Base-by-base conservation (phyloP, 2,329 filamentous ascomycete species). In the Stachybotrys chlorohalonatus region DNA sequence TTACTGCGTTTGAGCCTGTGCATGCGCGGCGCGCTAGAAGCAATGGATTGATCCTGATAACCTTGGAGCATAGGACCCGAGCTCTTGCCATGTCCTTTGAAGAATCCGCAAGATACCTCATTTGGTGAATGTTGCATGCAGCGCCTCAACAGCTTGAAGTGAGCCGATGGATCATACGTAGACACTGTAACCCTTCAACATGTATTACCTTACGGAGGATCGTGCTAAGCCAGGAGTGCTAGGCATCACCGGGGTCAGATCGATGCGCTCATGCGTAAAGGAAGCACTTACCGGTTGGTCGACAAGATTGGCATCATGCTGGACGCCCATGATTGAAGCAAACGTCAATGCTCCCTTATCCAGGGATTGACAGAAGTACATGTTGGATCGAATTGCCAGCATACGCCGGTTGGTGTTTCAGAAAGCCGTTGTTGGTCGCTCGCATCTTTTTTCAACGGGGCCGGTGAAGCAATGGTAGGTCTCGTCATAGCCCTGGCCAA, bases 201-300 rank as follows among this genome's bases (percentile, higher is more conserved):
- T 11, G 36, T 7, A 39, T 7, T 7, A 39, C 36, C 11, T 39
- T 39, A n/a, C n/a, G n/a, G 5, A 70, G 60, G 42, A 69, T 63
- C 0, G 64, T 66, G 31, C 65, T 66, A 11, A 89, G 72, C 86
- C 85, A 89, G 45, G 76, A 78, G 65, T 83, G 89, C 71, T 87
- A 64, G n/a, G n/a, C 5, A 7, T 39, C 36, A 39, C 36, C 11
- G 7, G 11, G 36, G 36, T 39, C 36, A 39, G 36, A 17, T 11
- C n/a, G 7, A 17, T 24, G n/a, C 8, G 47, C 7, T 11, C 6
- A 49, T 11, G 6, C 11, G 11, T 31, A 16, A 24, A 11, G 17
- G 47, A 24, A 6, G 16, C 5, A 49, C 47, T 16, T 24, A 24
- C 47, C n/a, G n/a, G 15, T 47, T 64, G 59, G 53, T 66, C 70